phyloP scores from a whole-genome alignment of 768 basidiomycete species.

The Gyrodon lividus region DNA sequence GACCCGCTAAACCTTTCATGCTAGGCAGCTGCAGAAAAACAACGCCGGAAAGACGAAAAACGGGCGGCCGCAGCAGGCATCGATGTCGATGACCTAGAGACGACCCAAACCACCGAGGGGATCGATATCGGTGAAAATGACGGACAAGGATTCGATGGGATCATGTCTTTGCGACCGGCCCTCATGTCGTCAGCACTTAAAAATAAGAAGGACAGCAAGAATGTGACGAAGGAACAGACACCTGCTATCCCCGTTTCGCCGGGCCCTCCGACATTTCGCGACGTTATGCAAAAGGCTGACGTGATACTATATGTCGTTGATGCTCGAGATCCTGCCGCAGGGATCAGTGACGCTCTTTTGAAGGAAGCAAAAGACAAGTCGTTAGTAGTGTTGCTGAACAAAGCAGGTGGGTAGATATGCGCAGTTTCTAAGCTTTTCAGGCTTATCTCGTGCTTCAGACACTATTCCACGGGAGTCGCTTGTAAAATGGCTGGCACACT shows the following conservation, averaged over 20 bases:
- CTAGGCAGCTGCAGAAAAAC: constrained; percentile 78
- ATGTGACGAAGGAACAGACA: constrained; percentile 2
- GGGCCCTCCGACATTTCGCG: constrained; percentile 28
- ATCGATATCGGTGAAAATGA: constrained; percentile 30
- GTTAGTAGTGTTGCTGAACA: constrained; percentile 75
- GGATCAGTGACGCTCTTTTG: constrained; percentile 64
- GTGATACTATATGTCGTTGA: constrained; percentile 81
- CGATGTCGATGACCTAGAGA: constrained; percentile 28
- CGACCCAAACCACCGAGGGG: constrained; percentile 28
- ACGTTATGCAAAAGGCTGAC: constrained; percentile 73
- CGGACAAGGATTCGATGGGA: constrained; percentile 39
- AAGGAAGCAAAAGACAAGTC: constrained; percentile 41
- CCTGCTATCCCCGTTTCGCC: constrained; percentile 23
- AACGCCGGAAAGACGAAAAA: constrained; percentile 62
- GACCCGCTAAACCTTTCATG: background rate
- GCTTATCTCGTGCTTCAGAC: constrained; percentile 45
- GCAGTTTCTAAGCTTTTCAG: background rate
- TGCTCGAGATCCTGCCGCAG: constrained; percentile 76
- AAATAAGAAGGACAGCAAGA: constrained; percentile 1
- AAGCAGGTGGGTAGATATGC: constrained; percentile 63
- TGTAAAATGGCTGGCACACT: constrained; percentile 60
- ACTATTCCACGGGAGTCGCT: constrained; percentile 76
- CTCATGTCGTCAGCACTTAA: background rate
- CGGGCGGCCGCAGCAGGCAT: constrained; percentile 39
- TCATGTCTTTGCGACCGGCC: constrained; percentile 21